Evolutionary conservation across 805 yeast genomes (phyloP).

Genomic region (Candida oleophila): DNA sequence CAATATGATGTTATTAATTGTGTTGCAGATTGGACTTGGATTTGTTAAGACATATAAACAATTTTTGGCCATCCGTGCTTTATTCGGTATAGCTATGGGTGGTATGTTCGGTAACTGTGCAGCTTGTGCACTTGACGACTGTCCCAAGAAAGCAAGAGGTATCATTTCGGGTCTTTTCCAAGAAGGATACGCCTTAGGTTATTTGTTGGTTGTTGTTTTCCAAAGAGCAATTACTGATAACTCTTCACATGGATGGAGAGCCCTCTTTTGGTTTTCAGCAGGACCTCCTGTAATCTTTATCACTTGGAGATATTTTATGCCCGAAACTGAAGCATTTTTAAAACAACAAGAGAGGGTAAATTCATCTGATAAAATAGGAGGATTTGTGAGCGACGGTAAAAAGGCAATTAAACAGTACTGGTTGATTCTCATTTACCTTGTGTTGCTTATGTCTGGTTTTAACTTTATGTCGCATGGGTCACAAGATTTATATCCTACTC

Average conservation of each 20-base stretch:
- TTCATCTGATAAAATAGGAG: constrained; percentile 22
- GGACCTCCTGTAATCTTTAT: constrained; percentile 44
- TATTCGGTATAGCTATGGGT: constrained; percentile 60
- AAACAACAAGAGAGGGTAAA: constrained; percentile 24
- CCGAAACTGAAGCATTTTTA: constrained; percentile 52
- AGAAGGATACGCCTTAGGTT: constrained; percentile 78
- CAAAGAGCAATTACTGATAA: constrained; percentile 60
- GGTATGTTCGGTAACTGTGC: constrained; percentile 56
- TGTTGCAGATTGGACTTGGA: constrained; percentile 63
- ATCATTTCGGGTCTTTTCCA: constrained; percentile 69
- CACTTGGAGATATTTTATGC: constrained; percentile 29
- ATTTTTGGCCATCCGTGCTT: constrained; percentile 60
- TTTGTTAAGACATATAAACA: constrained; percentile 55
- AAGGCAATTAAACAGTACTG: constrained; percentile 49
- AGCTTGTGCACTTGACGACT: constrained; percentile 53
- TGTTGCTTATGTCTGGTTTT: constrained; percentile 46
- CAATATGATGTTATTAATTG: constrained; percentile 46
- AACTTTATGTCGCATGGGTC: constrained; percentile 44
- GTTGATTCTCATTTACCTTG: constrained; percentile 57
- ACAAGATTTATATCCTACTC: constrained; percentile 43
- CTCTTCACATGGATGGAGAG: constrained; percentile 57
- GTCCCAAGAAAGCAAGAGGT: constrained; percentile 55
- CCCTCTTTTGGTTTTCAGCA: constrained; percentile 69
- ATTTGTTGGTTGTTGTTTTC: constrained; percentile 62
- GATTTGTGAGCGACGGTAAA: constrained; percentile 26